Evolutionary conservation across 1,139 yeast genomes (phyloP).

Genomic region (Insectozyma bohioensis): DNA sequence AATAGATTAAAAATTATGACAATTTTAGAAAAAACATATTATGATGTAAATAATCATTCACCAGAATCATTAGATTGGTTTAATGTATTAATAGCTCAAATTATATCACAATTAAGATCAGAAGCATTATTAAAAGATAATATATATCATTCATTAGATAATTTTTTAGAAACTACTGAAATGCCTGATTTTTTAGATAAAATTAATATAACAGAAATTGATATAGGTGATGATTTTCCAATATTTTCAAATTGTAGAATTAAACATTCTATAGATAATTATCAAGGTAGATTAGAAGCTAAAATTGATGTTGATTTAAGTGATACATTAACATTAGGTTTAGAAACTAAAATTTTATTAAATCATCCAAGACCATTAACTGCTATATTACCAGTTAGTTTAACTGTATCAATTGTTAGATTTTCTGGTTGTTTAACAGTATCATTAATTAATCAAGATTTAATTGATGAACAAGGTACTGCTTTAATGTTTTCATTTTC

Average conservation of each 20-base stretch:
- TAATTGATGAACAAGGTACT: constrained; percentile 41
- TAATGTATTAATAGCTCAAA: constrained; percentile 89
- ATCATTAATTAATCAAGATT: constrained; percentile 56
- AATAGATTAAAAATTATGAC: constrained; percentile 25
- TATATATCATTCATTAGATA: constrained; percentile 73
- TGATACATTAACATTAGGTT: constrained; percentile 86
- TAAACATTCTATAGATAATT: constrained; percentile 51
- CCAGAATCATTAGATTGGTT: constrained; percentile 97
- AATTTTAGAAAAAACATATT: constrained; percentile 86
- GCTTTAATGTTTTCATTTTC: constrained; percentile 86
- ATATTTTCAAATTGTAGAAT: constrained; percentile 92
- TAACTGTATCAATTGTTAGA: constrained; percentile 84
- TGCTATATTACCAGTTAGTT: constrained; percentile 80
- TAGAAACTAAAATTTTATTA: constrained; percentile 76
- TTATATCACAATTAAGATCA: constrained; percentile 78
- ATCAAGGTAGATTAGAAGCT: constrained; percentile 68
- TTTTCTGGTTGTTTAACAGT: constrained; percentile 92
- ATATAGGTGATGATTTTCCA: constrained; percentile 94
- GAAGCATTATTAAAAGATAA: constrained; percentile 87
- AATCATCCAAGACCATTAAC: constrained; percentile 85
- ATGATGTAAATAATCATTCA: constrained; percentile 82
- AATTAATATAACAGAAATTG: constrained; percentile 80
- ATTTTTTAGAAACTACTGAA: constrained; percentile 47
- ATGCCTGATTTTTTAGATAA: constrained; percentile 81
- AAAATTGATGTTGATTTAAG: constrained; percentile 91